A percentile compares a stretch with the other conserved stretches of the same genome.
phyloP scores from a whole-genome alignment of 805 yeast species.

The Candida xiaguanensis region DNA sequence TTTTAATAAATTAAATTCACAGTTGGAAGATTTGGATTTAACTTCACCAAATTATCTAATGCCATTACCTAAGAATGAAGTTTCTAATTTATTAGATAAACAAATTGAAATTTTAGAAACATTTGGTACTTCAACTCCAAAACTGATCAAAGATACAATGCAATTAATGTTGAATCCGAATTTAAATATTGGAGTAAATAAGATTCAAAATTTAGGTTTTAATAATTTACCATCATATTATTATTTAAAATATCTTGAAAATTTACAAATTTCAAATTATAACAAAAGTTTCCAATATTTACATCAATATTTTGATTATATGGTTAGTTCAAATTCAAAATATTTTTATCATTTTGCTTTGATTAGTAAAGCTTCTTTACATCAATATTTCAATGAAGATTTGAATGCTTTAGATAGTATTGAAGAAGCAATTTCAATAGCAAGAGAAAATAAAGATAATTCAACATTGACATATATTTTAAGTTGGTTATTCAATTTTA shows the following conservation, averaged over 20 bases:
- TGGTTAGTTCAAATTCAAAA: constrained; percentile 63
- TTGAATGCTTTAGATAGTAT: constrained; percentile 73
- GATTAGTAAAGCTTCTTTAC: constrained; percentile 66
- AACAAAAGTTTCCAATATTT: constrained; percentile 49
- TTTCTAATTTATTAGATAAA: constrained; percentile 46
- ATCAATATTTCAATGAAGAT: constrained; percentile 63
- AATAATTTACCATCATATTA: constrained; percentile 39
- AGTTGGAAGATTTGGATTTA: constrained; percentile 10
- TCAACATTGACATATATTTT: constrained; percentile 67
- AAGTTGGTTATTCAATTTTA: constrained; percentile 69
- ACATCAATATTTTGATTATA: constrained; percentile 69
- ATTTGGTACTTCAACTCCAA: constrained; percentile 49
- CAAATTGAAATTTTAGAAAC: constrained; percentile 53
- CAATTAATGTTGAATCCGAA: constrained; percentile 41
- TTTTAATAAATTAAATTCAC: constrained; percentile 15
- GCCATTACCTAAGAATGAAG: constrained; percentile 49
- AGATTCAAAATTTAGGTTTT: constrained; percentile 28
- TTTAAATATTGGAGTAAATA: constrained; percentile 29
- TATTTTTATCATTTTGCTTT: constrained; percentile 75
- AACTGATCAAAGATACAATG: constrained; percentile 39
- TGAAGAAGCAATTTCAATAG: constrained; percentile 83
- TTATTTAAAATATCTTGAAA: constrained; percentile 59
- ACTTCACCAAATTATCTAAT: constrained; percentile 15
- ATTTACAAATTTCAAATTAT: constrained; percentile 56
- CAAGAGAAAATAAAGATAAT: constrained; percentile 78